Percentiles rank a stretch among this genome's conserved stretches.
Conservation (phyloP, 2,329 filamentous ascomycete species). For the Sordariomycetes sp. region DNA sequence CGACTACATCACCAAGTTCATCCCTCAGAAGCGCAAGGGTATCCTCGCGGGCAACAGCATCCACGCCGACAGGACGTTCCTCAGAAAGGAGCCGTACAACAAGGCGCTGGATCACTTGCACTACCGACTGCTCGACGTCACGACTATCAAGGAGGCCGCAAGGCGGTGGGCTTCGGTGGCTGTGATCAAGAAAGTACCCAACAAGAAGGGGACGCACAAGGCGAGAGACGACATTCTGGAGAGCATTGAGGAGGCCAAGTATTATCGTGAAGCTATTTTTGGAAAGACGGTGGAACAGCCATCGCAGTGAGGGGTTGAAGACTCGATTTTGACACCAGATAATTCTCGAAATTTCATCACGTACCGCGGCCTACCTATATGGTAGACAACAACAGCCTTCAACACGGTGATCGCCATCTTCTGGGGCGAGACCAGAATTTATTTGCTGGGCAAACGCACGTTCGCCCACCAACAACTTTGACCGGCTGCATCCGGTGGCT, state of each 20-base stretch:
- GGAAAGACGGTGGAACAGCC: constrained; percentile 15
- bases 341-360: no score
- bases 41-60: constrained; percentile 89
- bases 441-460: no score
- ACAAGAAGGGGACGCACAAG: constrained; percentile 70
- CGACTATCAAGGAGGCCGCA: constrained; percentile 82
- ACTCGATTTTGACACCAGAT: no score
- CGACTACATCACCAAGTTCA: constrained; percentile 63
- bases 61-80: constrained; percentile 79
- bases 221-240: constrained; percentile 87
- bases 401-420: no score
- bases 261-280: constrained; percentile 69
- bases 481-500: no score
- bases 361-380: no score
- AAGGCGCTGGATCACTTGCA: constrained; percentile 69
- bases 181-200: constrained; percentile 49
- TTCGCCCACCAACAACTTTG: no score
- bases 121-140: constrained; percentile 88
- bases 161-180: constrained; percentile 59
- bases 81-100: constrained; percentile 65
- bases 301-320: no score
- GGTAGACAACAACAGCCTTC: no score
- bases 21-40: constrained; percentile 57
- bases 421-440: no score
- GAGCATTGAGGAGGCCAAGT: constrained; percentile 85